These are phyloP conservation scores for Vicia villosa DNA, from an alignment of 306 rosid species.

Conservation along the genomic window DNA sequence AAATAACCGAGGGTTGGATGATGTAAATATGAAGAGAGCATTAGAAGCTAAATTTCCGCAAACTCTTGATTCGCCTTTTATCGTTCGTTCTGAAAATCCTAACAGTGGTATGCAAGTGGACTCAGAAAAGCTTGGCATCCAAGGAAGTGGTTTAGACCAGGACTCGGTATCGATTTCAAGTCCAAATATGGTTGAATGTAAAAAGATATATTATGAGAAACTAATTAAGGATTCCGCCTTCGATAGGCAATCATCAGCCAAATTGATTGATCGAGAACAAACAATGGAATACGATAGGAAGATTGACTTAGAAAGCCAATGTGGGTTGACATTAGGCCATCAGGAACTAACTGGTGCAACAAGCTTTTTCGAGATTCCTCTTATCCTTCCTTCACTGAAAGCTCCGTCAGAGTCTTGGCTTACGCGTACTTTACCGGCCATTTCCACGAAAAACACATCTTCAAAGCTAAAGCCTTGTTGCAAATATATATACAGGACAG, in stretches of 20 bases:
- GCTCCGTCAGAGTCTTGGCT: conserved; percentile 98
- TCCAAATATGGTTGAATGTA: conserved; percentile 32
- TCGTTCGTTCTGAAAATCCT: conserved; percentile 39
- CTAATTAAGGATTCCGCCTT: conserved; percentile 27
- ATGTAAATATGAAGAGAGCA: conserved; percentile 40
- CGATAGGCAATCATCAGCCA: conserved; percentile 28
- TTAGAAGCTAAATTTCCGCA: conserved; percentile 38
- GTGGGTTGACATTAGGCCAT: conserved; percentile 23
- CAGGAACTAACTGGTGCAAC: conserved; percentile 31
- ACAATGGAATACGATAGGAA: conserved; percentile 29
- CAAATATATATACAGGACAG: conserved; percentile 27
- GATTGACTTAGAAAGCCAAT: conserved; percentile 46
- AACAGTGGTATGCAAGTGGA: conserved; percentile 33
- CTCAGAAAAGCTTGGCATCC: conserved; percentile 38
- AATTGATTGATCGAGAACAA: conserved; percentile 30
- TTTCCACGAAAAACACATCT: conserved; percentile 52
- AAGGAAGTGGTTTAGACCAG: conserved; percentile 34
- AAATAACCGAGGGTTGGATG: conserved; percentile 38
- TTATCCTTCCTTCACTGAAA: conserved; percentile 69
- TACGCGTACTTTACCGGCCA: conserved; percentile 65
- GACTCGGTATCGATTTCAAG: conserved; percentile 30
- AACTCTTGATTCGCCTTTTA: conserved; percentile 40
- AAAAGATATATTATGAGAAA: conserved; percentile 33
- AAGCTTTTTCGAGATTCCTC: conserved; percentile 42
- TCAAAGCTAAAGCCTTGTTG: conserved; percentile 49